Base-by-base conservation (phyloP, 129 eudicot genomes). In the Scalesia atractyloides region DNA sequence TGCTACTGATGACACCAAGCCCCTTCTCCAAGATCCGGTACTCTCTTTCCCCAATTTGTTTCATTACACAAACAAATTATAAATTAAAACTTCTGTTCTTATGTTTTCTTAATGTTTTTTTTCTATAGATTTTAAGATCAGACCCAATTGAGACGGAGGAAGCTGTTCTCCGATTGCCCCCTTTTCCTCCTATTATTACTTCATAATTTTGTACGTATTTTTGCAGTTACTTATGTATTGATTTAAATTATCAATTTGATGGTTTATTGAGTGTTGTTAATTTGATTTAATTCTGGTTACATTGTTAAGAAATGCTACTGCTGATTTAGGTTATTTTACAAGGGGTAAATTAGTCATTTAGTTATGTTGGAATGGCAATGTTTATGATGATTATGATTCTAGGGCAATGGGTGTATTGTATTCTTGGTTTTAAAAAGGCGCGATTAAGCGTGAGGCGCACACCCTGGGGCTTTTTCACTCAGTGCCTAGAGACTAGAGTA, bases 11-110 rank as follows among this genome's bases (percentile, higher is more conserved):
- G 97, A 91, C 78, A 82, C 96, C 9, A 91, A 91, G 14, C 97
- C 97, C 6, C 70, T 83, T 71, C 97, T 91, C 51, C 87, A 84
- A 81, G 97, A 91, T 81, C 97, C 93, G n/a, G 97, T 91, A 85
- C 77, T 15, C 64, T 30, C 47, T 66, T 20, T 43, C 39, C 72
- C 39, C 47, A 37, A 54, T 22, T 72, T 52, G 0, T 33, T 48
- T 47, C 14, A 46, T 24, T 12, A 37, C 8, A 17, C 9, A 64
- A 7, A 1, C 4, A 17, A 14, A 19, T 34, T 8, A 37, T 37
- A 62, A 7, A 34, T 36, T 33, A 0, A 10, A 48, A 12, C 20
- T 33, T 17, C 33, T 18, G 34, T 30, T 30, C 34, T 30, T 30
- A 30, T 2, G 6, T n/a, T 3, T 30, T 64, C 10, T 39, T 58